phyloP scores from a whole-genome alignment of 2,329 filamentous ascomycete species.

The Cladorrhinum sp. region DNA sequence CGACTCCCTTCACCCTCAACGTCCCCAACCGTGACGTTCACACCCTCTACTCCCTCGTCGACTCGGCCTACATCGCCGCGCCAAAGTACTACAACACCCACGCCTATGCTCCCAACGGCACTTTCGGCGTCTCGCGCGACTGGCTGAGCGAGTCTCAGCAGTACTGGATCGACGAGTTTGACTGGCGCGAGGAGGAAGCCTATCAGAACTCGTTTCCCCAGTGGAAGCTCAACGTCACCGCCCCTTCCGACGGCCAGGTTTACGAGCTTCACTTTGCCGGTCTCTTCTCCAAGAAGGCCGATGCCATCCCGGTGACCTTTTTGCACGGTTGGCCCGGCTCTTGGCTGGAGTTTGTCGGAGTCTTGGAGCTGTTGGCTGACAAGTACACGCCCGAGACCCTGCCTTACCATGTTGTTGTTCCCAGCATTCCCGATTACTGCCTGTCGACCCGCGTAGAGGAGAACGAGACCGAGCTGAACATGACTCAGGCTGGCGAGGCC shows the following conservation, averaged over 20 bases:
- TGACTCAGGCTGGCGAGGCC: conserved; percentile 40
- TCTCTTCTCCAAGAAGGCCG: conserved; percentile 7
- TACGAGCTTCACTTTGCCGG: conserved; percentile 12
- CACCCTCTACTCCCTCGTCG: conserved; percentile 5
- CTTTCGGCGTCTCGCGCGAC: conserved; percentile 8
- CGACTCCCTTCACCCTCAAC: conserved; percentile 6
- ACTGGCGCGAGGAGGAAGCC: conserved; percentile 8
- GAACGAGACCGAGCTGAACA: conserved; percentile 38
- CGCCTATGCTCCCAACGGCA: conserved; percentile 7
- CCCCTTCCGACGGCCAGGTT: conserved; percentile 7
- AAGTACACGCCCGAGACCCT: conserved; percentile 49
- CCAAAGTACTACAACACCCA: conserved; percentile 8
- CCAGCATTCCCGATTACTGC: conserved; percentile 53
- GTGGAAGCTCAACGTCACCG: conserved; percentile 8
- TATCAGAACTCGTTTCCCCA: conserved; percentile 10
- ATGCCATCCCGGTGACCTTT: conserved; percentile 28
- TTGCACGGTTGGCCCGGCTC: conserved; percentile 55
- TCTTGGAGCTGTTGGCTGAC: conserved; percentile 44
- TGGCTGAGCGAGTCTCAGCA: conserved; percentile 4
- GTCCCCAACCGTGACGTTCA: conserved; percentile 7
- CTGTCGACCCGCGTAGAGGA: conserved; percentile 46
- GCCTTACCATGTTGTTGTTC: conserved; percentile 56
- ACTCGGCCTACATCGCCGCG: conserved; percentile 4
- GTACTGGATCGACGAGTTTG: conserved; percentile 5
- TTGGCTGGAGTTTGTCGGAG: conserved; percentile 54